Evolutionary conservation across 306 rosid species (phyloP), one percentile per base, ranked within the genome.

Genomic region (Comarum palustre): DNA sequence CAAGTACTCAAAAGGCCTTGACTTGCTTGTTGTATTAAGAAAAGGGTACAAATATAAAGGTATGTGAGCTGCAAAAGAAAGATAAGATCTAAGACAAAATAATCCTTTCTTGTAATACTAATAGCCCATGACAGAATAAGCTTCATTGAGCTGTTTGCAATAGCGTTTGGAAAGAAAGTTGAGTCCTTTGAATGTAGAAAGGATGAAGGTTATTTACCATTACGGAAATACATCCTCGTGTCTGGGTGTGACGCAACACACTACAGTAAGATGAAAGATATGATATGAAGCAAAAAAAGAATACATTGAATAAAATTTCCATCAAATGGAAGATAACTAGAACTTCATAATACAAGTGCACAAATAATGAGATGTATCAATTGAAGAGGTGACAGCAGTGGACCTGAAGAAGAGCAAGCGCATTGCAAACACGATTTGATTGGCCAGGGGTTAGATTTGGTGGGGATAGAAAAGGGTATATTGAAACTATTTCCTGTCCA

Each of bases 371-470:
- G 14, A 55, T 19, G 32, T 22, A 52, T 25, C 6, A 59, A 36
- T 9, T 50, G 24, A 29, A 52, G 14, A 58, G 41, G 71, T 10
- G 3, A 57, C 66, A 48, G n/a, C 36, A 75, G 76, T 68, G 75
- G 38, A 90, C 98, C 97, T 93, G 96, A 73, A 93, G 96, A 81
- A 93, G 89, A 4, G 96, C 93, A 72, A 93, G 93, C 14, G 93
- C 93, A 75, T 93, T 93, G 87, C 98, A 93, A 55, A 87, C 93
- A 77, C 97, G 87, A 78, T 85, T 90, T 20, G 98, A 93, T 71
- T 93, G 98, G 10, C 78, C 85, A 17, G 83, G 82, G 52, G 92
- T 82, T 52, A 93, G 88, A 77, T 85, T 84, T 59, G 93, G 89
- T 4, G 92, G 88, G 10, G 96, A 89, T 58, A 93, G 82, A 82